A percentile compares a stretch with the other conserved stretches of the same genome.
Evolutionary conservation across 2,329 filamentous ascomycete genomes (phyloP).

Genomic region (Fusarium redolens): DNA sequence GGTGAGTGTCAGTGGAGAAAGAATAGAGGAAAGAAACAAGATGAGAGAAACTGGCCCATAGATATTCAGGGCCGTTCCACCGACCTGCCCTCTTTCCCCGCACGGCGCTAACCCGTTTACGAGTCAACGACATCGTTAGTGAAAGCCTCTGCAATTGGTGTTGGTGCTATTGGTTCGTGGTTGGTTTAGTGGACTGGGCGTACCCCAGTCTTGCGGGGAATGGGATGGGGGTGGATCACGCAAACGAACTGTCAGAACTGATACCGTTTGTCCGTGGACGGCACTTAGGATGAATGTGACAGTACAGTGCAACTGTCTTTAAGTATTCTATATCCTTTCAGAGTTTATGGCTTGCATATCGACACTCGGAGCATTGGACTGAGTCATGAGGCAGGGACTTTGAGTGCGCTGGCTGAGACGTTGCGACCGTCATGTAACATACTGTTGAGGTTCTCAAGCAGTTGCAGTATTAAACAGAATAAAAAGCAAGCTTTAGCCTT

Average conservation of each 20-base stretch:
- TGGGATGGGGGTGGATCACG: not conserved
- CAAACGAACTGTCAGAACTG: not conserved
- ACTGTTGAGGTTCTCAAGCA: not conserved
- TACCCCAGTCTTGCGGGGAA: conserved; percentile 1
- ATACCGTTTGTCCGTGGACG: not conserved
- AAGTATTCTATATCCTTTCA: rapidly evolving
- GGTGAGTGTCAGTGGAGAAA: not conserved
- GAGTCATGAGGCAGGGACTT: rapidly evolving
- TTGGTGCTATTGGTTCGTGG: not conserved
- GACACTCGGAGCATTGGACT: rapidly evolving
- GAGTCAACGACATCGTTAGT: not conserved
- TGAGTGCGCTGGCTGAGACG: not conserved
- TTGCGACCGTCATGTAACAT: not conserved
- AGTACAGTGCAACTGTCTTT: not conserved
- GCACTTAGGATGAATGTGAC: not conserved
- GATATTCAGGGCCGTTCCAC: not conserved
- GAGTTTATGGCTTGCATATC: too few relatives aligned
- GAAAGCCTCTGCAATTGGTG: not conserved
- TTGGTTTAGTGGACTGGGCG: not conserved
- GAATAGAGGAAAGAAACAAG: conserved; percentile 1
- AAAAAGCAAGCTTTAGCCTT: not conserved
- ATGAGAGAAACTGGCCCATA: not conserved
- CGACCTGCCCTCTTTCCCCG: not conserved
- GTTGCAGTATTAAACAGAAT: not conserved
- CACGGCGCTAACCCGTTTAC: not conserved